Evolutionary conservation across 2,329 filamentous ascomycete species (phyloP), one percentile per base, ranked within the genome.

Genomic region (Hypoxylon sp.): DNA sequence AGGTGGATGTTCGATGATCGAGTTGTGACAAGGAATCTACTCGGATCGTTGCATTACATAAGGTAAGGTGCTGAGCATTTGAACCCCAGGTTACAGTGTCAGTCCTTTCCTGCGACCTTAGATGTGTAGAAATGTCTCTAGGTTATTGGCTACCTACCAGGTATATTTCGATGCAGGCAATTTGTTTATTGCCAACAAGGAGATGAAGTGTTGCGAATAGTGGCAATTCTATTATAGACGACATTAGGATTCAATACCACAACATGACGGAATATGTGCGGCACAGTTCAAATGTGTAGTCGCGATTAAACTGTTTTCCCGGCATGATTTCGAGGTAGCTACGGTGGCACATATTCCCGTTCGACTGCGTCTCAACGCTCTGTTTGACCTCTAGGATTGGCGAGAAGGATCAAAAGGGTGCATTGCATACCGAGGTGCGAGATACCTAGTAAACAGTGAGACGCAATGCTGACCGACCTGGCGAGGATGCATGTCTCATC

Each of bases 401-500:
- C 38, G 17, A 17, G 38, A 43, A 43, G 38, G 38, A 43, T 43
- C 38, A 43, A 0, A 43, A 17, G 17, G 38, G 38, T 11, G 38
- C 38, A 21, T 43, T 21, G 17, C 38, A 21, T 43, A n/a, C 17
- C 38, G 38, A 43, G 38, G 38, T 43, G 28, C 28, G 28, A 30
- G 5, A 43, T 19, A 30, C 17, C 17, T 4, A 10, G n/a, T 17
- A 43, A 43, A 43, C 17, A 43, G 6, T 19, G 38, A 43, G 38
- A 21, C 38, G 38, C 38, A 43, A 21, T 10, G 9, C 21, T 6
- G 14, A 43, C 38, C 10, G 38, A 13, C 38, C 2, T 6, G 7
- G 17, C 7, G 17, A 43, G 38, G 17, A 43, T 43, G 38, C 38
- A 43, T 43, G 38, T 43, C 38, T 43, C 38, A 43, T 43, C 38